These are phyloP conservation scores for Coemansia sp. DNA, from an alignment of 192 early-diverging fungal genomes.

Conservation along the genomic window DNA sequence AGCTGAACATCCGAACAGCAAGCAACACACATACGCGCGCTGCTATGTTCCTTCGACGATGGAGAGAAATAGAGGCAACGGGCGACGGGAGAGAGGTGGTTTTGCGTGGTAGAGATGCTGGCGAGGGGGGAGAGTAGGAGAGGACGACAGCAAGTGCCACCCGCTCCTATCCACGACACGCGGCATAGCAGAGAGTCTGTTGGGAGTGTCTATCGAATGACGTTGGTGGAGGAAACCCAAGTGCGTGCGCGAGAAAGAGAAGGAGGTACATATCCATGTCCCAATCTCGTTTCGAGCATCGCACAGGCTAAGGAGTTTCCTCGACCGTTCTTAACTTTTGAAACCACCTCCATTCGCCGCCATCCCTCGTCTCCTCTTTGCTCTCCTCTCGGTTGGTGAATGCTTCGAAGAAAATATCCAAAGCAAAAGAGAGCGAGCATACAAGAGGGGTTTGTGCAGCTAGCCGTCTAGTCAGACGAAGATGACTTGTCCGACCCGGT, in stretches of 20 bases:
- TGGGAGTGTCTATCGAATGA: background rate
- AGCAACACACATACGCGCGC: too few relatives aligned
- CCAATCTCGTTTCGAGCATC: too few relatives aligned
- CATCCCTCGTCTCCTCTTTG: background rate
- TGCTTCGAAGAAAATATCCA: background rate
- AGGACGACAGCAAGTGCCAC: background rate
- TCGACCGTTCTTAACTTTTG: too few relatives aligned
- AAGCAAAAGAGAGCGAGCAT: too few relatives aligned
- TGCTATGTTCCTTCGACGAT: background rate
- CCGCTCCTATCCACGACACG: too few relatives aligned
- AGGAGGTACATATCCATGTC: background rate
- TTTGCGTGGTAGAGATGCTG: background rate
- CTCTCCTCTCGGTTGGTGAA: too few relatives aligned
- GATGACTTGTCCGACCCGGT: conserved; percentile 1
- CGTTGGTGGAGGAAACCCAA: background rate
- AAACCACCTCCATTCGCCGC: background rate
- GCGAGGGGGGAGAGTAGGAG: background rate
- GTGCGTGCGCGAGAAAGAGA: background rate
- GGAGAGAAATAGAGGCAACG: background rate
- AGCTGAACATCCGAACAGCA: too few relatives aligned
- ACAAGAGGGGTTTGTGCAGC: background rate
- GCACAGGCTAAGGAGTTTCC: too few relatives aligned
- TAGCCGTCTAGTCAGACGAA: background rate
- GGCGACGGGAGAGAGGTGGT: background rate
- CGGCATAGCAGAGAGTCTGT: background rate